These are phyloP conservation scores for Fusarium ramigenum DNA, from an alignment of 2,329 filamentous ascomycete genomes.

Conservation along the genomic window DNA sequence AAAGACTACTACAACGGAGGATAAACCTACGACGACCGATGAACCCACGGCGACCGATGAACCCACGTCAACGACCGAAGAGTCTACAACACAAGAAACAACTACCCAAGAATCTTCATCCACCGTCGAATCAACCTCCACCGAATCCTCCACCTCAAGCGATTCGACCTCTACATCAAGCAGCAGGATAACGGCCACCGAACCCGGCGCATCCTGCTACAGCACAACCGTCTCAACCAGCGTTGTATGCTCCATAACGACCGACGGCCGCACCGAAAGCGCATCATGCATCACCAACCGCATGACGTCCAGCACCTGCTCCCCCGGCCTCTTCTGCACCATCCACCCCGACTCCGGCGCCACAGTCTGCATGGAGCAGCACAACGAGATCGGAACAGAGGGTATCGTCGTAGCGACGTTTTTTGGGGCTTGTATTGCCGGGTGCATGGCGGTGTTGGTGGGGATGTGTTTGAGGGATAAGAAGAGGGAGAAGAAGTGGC, in stretches of 20 bases:
- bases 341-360: slow-evolving; percentile 9
- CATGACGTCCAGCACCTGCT: slow-evolving; percentile 18
- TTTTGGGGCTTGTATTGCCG: background rate
- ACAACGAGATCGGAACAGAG: slow-evolving; percentile 1
- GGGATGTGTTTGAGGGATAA: slow-evolving; percentile 8
- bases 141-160: background rate
- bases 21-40: background rate
- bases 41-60: background rate
- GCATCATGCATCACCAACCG: slow-evolving; percentile 3
- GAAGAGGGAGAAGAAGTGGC: background rate
- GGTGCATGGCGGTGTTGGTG: slow-evolving; percentile 1
- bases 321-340: slow-evolving; percentile 6
- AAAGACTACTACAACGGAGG: background rate
- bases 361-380: slow-evolving; percentile 8
- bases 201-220: slow-evolving; percentile 11
- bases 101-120: slow-evolving; percentile 5
- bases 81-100: background rate
- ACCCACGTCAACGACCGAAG: background rate
- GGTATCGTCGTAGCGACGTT: slow-evolving; percentile 8
- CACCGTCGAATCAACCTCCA: background rate
- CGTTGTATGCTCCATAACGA: slow-evolving; percentile 14
- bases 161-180: background rate
- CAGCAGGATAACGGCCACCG: background rate
- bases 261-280: slow-evolving; percentile 11
- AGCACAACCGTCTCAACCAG: slow-evolving; percentile 17